Evolutionary conservation across 345 rosid genomes (phyloP).

Genomic region (Citrus sp.): DNA sequence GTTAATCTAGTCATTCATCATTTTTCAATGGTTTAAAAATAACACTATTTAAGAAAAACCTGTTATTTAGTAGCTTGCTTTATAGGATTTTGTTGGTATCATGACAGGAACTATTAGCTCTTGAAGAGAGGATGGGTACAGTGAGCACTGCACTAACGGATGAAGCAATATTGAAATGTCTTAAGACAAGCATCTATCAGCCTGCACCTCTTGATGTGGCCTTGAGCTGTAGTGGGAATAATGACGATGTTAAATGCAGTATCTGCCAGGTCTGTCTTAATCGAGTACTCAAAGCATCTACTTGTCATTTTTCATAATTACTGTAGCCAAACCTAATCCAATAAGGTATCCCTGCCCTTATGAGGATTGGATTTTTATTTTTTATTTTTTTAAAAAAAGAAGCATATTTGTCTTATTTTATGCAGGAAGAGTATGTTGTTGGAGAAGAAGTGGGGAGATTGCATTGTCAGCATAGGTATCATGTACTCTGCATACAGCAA

Average conservation of each 20-base stretch:
- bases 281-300: not conserved
- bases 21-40: not conserved
- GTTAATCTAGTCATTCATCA: not conserved
- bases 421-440: slow-evolving; percentile 75
- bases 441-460: slow-evolving; percentile 83
- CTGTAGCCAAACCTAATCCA: not conserved
- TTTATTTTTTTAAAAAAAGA: not conserved
- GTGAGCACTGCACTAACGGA: slow-evolving; percentile 95
- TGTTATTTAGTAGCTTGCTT: not conserved
- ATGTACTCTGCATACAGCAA: slow-evolving; percentile 58
- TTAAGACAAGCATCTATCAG: slow-evolving; percentile 54
- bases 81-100: slow-evolving; percentile 6
- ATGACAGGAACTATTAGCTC: slow-evolving; percentile 80
- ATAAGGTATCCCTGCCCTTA: not conserved
- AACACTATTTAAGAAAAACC: not conserved
- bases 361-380: not conserved
- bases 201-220: slow-evolving; percentile 23
- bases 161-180: slow-evolving; percentile 69
- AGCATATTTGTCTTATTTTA: slow-evolving; percentile 8
- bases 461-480: slow-evolving; percentile 74
- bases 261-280: slow-evolving; percentile 73
- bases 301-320: not conserved
- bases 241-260: slow-evolving; percentile 75
- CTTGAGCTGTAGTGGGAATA: slow-evolving; percentile 22
- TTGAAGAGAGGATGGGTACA: slow-evolving; percentile 92